Base-by-base conservation (phyloP, 257 asterid genomes). In the Primulina tabacum region DNA sequence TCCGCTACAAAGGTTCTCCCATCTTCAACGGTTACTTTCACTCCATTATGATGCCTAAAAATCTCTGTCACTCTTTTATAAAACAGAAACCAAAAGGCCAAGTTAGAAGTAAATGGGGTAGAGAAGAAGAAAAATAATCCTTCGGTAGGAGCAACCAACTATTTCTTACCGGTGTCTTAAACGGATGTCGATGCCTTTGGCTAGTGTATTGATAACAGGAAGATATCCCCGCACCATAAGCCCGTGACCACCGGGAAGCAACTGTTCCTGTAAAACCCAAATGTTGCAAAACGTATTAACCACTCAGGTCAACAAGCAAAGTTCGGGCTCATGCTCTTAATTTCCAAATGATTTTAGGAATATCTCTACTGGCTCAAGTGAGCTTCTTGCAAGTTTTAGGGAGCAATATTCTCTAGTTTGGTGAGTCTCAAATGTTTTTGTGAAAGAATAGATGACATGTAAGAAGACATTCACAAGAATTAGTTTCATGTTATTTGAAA, bases 211-310 rank as follows among this genome's bases (percentile, higher is more conserved):
- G 67, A 94, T 79, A 61, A 94, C 99, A 37, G 97, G 99, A 73
- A 79, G 91, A 74, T 94, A 94, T 56, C 99, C 99, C 53, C 97
- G 86, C 57, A 94, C 97, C 99, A 94, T 94, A 69, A 94, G 92
- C 59, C 97, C 99, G 71, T 94, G 99, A 53, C 99, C 99, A 68
- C 99, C 97, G 18, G 99, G 97, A 62, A 94, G 95, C 92, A 94
- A 77, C 72, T 73, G 97, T 79, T 94, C 99, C 97, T 90, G 78
- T 62, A 73, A 70, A 70, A 50, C 20, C 62, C 56, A 72, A 73
- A 62, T 11, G 35, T 28, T 38, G 21, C 21, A 52, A 24, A 17
- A 17, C 10, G 35, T 64, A 43, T 43, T 43, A n/a, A 66, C 34
- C 43, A 73, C 65, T 66, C 52, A 29, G 68, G 40, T 65, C 47